Conservation (phyloP, 1,284 basidiomycete genomes). For the Phlebopus sp. region DNA sequence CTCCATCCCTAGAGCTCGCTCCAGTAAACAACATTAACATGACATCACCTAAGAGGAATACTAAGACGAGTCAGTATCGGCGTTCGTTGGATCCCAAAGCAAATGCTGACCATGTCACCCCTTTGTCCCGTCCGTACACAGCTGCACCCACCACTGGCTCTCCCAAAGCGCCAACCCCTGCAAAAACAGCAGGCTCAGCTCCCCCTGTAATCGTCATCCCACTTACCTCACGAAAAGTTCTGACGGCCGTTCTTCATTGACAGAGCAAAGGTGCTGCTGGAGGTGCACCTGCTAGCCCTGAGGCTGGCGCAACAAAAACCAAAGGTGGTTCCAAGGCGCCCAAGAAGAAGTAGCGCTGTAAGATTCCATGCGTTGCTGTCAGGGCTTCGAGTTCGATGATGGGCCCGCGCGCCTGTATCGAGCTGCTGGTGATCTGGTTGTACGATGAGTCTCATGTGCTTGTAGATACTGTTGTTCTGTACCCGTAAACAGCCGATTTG, state of each 20-base stretch:
- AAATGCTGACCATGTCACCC: slow-evolving; percentile 6
- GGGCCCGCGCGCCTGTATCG: neutral
- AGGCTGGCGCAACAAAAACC: slow-evolving; percentile 27
- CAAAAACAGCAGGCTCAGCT: slow-evolving; percentile 23
- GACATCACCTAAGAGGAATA: slow-evolving; percentile 20
- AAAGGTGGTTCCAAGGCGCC: slow-evolving; percentile 23
- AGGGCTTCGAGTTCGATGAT: slow-evolving; percentile 4
- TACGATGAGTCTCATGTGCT: slow-evolving; percentile 1
- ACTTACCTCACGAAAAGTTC: neutral
- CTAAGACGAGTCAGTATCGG: slow-evolving; percentile 24
- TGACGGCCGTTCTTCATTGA: slow-evolving; percentile 1
- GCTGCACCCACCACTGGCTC: slow-evolving; percentile 12
- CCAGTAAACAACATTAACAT: slow-evolving; percentile 14
- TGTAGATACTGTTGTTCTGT: neutral
- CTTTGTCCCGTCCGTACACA: neutral
- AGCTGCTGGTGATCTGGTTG: slow-evolving; percentile 6
- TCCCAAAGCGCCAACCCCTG: slow-evolving; percentile 20
- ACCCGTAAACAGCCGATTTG: slow-evolving; percentile 1
- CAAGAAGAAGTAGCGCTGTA: slow-evolving; percentile 31
- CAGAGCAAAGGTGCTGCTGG: slow-evolving; percentile 22
- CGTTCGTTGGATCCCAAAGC: neutral
- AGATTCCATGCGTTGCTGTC: neutral
- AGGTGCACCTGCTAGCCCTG: slow-evolving; percentile 14
- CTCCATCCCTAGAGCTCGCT: slow-evolving; percentile 1
- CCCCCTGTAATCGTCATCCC: slow-evolving; percentile 14